Conservation (phyloP, 345 rosid genomes). For the Arabis alpina region DNA sequence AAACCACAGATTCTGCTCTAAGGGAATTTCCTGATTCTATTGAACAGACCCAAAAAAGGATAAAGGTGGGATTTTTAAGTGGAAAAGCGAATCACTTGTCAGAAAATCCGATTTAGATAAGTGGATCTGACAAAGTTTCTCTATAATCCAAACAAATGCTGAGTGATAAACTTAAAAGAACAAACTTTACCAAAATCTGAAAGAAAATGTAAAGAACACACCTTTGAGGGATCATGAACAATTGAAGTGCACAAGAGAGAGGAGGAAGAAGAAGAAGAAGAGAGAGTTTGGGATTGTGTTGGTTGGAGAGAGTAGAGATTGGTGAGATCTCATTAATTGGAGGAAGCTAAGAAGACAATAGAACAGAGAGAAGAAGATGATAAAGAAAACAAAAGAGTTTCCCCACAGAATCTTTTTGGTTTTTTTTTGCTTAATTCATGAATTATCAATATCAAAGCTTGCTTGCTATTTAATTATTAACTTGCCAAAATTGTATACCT, state of each 20-base stretch:
- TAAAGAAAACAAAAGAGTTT: slow-evolving; percentile 20
- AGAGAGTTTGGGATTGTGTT: slow-evolving; percentile 26
- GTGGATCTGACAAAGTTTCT: slow-evolving; percentile 22
- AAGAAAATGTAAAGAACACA: slow-evolving; percentile 11
- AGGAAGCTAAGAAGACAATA: not conserved
- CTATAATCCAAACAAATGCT: slow-evolving; percentile 7
- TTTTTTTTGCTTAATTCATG: slow-evolving; percentile 24
- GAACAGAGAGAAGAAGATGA: not conserved
- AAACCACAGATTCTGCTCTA: slow-evolving; percentile 1
- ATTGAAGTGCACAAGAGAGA: slow-evolving; percentile 25
- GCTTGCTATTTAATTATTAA: not conserved
- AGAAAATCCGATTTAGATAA: slow-evolving; percentile 7
- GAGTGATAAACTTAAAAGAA: not conserved
- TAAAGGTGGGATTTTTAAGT: slow-evolving; percentile 22
- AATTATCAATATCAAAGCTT: slow-evolving; percentile 1
- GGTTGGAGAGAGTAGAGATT: slow-evolving; percentile 23
- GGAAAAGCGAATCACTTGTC: slow-evolving; percentile 29
- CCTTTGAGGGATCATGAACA: slow-evolving; percentile 31
- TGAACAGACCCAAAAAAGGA: not conserved
- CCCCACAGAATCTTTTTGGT: slow-evolving; percentile 43
- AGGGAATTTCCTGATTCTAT: too few species aligned
- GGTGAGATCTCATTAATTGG: slow-evolving; percentile 53
- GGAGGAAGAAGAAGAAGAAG: slow-evolving; percentile 17
- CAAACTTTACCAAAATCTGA: not conserved
- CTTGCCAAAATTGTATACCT: not conserved